A percentile compares a stretch with the other conserved stretches of the same genome.
Evolutionary conservation across 495 filamentous ascomycete species (phyloP).

Genomic region (Aspergillus nidulans): DNA sequence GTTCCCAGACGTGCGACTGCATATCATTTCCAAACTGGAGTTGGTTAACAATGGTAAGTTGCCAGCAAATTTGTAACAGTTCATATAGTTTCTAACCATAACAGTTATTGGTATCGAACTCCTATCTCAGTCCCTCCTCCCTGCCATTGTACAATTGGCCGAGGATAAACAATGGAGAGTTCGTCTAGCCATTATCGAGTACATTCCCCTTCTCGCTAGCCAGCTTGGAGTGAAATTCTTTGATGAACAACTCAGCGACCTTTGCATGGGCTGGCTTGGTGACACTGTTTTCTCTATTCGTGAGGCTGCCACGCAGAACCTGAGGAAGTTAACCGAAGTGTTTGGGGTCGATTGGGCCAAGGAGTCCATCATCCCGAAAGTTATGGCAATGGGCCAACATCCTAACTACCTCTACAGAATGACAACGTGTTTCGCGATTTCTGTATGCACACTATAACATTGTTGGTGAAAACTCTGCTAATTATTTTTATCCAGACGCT

Average conservation of each 20-base stretch:
- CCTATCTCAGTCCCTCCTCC: slow-evolving; percentile 91
- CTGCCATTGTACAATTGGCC: slow-evolving; percentile 95
- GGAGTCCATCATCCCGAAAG: slow-evolving; percentile 94
- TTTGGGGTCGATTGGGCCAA: slow-evolving; percentile 98
- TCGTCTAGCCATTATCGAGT: slow-evolving; percentile 96
- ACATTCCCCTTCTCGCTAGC: slow-evolving; percentile 92
- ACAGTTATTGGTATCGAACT: slow-evolving; percentile 95
- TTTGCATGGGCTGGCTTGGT: slow-evolving; percentile 99
- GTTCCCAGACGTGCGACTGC: slow-evolving; percentile 93
- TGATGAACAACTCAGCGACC: slow-evolving; percentile 87
- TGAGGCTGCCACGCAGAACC: slow-evolving; percentile 92
- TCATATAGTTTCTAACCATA: slow-evolving; percentile 12
- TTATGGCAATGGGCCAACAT: slow-evolving; percentile 95
- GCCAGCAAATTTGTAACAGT: not conserved
- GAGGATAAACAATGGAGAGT: slow-evolving; percentile 99
- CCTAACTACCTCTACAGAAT: slow-evolving; percentile 99
- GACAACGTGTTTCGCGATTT: slow-evolving; percentile 98
- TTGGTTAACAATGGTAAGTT: slow-evolving; percentile 86
- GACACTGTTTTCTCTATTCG: slow-evolving; percentile 98
- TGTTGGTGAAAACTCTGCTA: not conserved
- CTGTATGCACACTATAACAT: slow-evolving; percentile 58
- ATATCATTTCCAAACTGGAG: slow-evolving; percentile 98
- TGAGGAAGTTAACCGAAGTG: slow-evolving; percentile 97
- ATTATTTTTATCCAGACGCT: slow-evolving; percentile 68
- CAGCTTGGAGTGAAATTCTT: slow-evolving; percentile 98